Conservation (phyloP, 768 basidiomycete species). For the Erythrobasidium yunnanense region DNA sequence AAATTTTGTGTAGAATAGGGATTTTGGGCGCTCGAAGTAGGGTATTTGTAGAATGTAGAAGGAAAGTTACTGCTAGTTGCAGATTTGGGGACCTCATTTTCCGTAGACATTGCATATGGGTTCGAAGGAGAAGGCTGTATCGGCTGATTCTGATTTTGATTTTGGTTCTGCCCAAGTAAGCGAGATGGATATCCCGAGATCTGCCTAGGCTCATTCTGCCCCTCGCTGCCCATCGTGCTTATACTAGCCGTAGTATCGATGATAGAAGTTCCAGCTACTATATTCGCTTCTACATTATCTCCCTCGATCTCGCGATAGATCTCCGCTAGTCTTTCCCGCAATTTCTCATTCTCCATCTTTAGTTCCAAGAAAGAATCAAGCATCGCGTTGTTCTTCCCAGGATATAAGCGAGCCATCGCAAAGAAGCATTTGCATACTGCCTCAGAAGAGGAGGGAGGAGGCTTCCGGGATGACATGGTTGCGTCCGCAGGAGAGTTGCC, state of each 20-base stretch:
- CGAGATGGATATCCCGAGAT: slow-evolving; percentile 58
- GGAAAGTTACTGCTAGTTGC: too few relatives aligned
- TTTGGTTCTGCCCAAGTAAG: slow-evolving; percentile 74
- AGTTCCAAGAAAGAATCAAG: slow-evolving; percentile 57
- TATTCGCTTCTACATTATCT: not conserved
- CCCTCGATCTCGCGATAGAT: slow-evolving; percentile 37
- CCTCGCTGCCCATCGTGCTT: not conserved
- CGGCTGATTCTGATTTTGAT: slow-evolving; percentile 46
- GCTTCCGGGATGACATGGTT: not conserved
- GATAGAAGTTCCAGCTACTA: not conserved
- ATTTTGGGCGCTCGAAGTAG: too few relatives aligned
- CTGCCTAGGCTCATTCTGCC: not conserved
- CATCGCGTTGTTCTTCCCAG: slow-evolving; percentile 61
- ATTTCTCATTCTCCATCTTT: slow-evolving; percentile 72
- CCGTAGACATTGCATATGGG: slow-evolving; percentile 84
- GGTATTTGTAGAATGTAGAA: too few relatives aligned
- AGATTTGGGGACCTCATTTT: too few relatives aligned
- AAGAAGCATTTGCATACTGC: slow-evolving; percentile 53
- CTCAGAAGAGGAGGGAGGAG: not conserved
- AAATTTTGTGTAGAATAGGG: too few relatives aligned
- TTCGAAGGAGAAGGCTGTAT: not conserved
- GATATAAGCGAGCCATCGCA: slow-evolving; percentile 63
- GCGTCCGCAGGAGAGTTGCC: not conserved
- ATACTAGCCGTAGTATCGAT: not conserved
- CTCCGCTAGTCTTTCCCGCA: slow-evolving; percentile 50